Evolutionary conservation across 441 rosid genomes (phyloP), one percentile per base, ranked within the genome.

Genomic region (Viola pubescens): DNA sequence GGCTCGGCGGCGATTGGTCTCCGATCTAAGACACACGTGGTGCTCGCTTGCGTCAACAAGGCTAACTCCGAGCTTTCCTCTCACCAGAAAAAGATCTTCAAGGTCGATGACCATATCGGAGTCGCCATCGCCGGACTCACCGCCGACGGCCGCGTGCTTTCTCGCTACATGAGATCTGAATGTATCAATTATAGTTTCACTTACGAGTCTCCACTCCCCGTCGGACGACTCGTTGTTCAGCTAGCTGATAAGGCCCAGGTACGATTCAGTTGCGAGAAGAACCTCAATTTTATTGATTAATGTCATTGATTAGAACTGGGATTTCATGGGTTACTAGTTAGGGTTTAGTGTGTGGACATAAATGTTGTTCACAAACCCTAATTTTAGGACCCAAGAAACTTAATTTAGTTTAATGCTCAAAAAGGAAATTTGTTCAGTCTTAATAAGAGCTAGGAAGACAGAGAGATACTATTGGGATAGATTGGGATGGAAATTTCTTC

Each of bases 241-340:
- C 89, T 94, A 58, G 98, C 98, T 1, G 98, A 94, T 65, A 90
- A 90, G 75, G 97, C 98, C 66, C 96, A 85, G 94, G 98, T 92
- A 68, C n/a, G 52, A 12, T 52, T 37, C 9, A 26, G 34, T 26
- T 26, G 34, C 34, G 34, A 26, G 2, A 26, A 26, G 34, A 26
- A 26, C 34, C 34, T 26, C 34, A 26, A 26, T 26, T 26, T 26
- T 26, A 26, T 26, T 26, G 10, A 48, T 45, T 38, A 13, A 16
- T 11, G 48, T 41, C 12, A n/a, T 19, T 7, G 12, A 9, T 44
- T 14, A 16, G 37, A 37, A 38, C 38, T 19, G 49, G 43, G 26
- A 1, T 16, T 4, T 38, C 9, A 59, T 26, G 53, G 37, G 47
- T 48, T 45, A 11, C 12, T 41, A 9, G 16, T 48, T 48, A n/a